Conservation (phyloP, 129 eudicot species). For the Centella asiatica region DNA sequence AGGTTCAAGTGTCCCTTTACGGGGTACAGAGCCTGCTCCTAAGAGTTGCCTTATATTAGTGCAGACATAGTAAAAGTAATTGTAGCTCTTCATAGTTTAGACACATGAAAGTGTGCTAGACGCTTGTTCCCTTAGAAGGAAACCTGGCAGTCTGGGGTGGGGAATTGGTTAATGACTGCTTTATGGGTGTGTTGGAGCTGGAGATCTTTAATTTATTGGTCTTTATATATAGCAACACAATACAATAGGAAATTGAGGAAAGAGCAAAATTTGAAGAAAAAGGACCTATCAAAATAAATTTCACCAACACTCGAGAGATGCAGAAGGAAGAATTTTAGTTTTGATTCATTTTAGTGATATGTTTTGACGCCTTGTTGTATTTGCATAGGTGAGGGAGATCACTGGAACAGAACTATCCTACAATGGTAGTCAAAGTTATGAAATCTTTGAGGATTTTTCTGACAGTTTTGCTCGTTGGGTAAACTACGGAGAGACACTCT, state of each 20-base stretch:
- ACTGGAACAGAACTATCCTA: constrained; percentile 29
- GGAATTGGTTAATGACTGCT: too few species aligned
- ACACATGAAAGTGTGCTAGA: too few species aligned
- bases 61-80: too few species aligned
- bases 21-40: too few species aligned
- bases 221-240: not conserved
- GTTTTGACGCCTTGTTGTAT: not conserved
- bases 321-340: not conserved
- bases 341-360: not conserved
- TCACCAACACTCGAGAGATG: too few species aligned
- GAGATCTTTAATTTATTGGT: too few species aligned
- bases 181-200: too few species aligned
- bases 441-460: constrained; percentile 49
- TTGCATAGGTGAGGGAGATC: constrained; percentile 53
- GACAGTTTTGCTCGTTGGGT: constrained; percentile 82
- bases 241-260: not conserved
- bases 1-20: too few species aligned
- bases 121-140: too few species aligned
- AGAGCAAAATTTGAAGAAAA: not conserved
- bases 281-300: too few species aligned
- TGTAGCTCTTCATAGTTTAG: too few species aligned
- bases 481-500: constrained; percentile 58
- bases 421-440: constrained; percentile 22
- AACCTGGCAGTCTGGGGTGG: not conserved
- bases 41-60: too few species aligned